Evolutionary conservation across 2,329 filamentous ascomycete genomes (phyloP).

Genomic region (Botrytis sinoallii): DNA sequence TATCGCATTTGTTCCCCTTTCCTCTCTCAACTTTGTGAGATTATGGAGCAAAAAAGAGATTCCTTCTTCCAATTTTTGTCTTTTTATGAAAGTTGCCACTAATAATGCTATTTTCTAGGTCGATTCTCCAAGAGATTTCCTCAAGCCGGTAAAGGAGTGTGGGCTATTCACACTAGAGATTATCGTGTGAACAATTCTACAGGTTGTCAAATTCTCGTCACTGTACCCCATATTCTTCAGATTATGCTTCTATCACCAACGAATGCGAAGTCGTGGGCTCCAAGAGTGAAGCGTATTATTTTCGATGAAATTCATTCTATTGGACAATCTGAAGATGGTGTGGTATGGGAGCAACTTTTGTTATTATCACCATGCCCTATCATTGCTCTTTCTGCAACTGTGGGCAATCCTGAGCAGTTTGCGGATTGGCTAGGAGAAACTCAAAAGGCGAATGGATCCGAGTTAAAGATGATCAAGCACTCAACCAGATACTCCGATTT

Average conservation of each 20-base stretch:
- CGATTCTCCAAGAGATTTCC: constrained; percentile 64
- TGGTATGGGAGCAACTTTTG: constrained; percentile 76
- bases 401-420: constrained; percentile 72
- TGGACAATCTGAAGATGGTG: constrained; percentile 70
- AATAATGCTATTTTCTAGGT: constrained; percentile 24
- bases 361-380: constrained; percentile 73
- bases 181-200: constrained; percentile 70
- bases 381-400: constrained; percentile 75
- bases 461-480: constrained; percentile 67
- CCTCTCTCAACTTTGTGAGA: background rate
- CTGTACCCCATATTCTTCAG: constrained; percentile 74
- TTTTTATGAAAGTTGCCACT: background rate
- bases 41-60: background rate
- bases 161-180: constrained; percentile 76
- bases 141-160: constrained; percentile 63
- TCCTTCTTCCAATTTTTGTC: background rate
- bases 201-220: constrained; percentile 72
- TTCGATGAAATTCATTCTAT: constrained; percentile 84
- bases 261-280: constrained; percentile 66
- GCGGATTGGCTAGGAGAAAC: constrained; percentile 63
- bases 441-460: constrained; percentile 59
- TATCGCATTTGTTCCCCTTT: too few species aligned
- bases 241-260: constrained; percentile 69
- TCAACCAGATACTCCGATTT: constrained; percentile 71
- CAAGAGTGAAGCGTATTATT: constrained; percentile 69